Base-by-base conservation (phyloP, 1,284 basidiomycete species). In the Ganoderma leucocontextum region DNA sequence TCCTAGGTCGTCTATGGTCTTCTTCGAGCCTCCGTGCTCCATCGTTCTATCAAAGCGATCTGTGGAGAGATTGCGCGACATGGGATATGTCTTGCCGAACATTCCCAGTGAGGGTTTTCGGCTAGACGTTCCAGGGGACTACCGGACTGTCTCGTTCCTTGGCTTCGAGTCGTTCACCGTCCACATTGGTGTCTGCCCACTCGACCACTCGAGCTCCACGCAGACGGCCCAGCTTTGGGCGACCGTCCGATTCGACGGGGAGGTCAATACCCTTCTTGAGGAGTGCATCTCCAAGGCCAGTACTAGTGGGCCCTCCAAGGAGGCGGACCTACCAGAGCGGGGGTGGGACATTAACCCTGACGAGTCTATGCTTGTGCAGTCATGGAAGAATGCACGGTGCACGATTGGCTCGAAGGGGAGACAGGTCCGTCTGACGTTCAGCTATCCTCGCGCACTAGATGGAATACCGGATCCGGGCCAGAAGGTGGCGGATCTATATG, bases 21-120 rank as follows among this genome's bases (percentile, higher is more conserved):
- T 72, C 66, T 70, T 72, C 60, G 62, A 72, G 57, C 66, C 71
- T 13, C 68, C 71, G 4, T 72, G 71, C 64, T 68, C 66, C n/a
- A 49, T 72, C 42, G 36, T 59, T 9, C 53, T 70, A 38, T 62
- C 71, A 5, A 7, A 17, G 36, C 59, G 66, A 1, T 60, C 39
- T 5, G 25, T 35, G 6, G 53, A 57, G 35, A 35, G 60, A 33
- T 53, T 72, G 42, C 58, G 33, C 12, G 38, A 42, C 33, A 60
- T 69, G 64, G 68, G 64, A 9, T 72, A 55, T 55, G 39, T 65
- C 38, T 44, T 57, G 47, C 62, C 71, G 9, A 63, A 64, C 12
- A 63, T 72, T n/a, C 71, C 68, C 10, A 49, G 42, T 7, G 36
- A 38, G 5, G 70, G 70, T 1, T 69, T 72, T 42, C 61, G 70